Base-by-base conservation (phyloP, 2,329 filamentous ascomycete genomes). In the Exophiala sp. region DNA sequence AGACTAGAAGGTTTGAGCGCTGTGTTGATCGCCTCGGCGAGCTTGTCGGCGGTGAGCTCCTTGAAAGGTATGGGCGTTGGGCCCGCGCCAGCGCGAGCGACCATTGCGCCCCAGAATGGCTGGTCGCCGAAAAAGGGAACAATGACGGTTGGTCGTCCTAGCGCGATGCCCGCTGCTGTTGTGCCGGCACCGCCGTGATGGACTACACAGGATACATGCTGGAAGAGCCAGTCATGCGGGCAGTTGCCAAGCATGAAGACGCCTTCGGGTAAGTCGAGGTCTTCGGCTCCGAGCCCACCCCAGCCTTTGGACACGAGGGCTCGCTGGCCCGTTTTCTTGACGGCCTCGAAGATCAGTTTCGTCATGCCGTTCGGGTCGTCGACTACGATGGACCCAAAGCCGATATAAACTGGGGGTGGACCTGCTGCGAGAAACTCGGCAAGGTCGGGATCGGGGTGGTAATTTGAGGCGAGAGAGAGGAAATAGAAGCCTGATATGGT, bases 41-140 rank as follows among this genome's bases (percentile, higher is more conserved):
- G 65, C 10, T 68, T 74, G 8, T 73, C 65, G 3, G 71, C 65
- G 1, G 70, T 75, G n/a, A 81, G 67, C 12, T 69, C 61, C 43
- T 73, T 72, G 57, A 75, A 69, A 0, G 75, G 73, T 11, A 81
- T 74, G 0, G 78, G 78, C 4, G 65, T 60, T 2, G 78, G 75
- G 0, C 78, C 78, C 21, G 78, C 78, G 3, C 76, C 75, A 1
- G 76, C 72, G 47, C 66, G 65, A 6, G 75, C 74, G 1, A 81
- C 70, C 75, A 80, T 79, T 12, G 72, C 64, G 6, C 77, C 78
- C 79, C 78, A 82, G 62, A 82, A 81, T 1, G 74, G 75, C 60
- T 81, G 78, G 58, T 82, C 79, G 44, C 79, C 78, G 58, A 82
- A 82, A 60, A 82, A 84, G 0, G 80, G 81, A 0, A 84, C 75